Evolutionary conservation across 1,139 yeast species (phyloP).

Genomic region (Kluyveromyces sp.): DNA sequence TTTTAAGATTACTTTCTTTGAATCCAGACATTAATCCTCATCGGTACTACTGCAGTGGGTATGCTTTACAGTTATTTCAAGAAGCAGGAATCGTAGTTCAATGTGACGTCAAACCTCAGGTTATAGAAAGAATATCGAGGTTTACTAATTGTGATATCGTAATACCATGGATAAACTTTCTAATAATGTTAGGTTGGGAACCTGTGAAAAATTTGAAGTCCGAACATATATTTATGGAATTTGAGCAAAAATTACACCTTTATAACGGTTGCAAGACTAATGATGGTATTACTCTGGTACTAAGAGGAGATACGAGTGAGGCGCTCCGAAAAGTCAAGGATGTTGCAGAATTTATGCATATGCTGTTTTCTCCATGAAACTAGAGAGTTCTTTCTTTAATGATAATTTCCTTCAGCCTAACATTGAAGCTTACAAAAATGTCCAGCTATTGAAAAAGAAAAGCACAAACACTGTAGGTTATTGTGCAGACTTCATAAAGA

Average conservation of each 20-base stretch:
- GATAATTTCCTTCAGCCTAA: slow-evolving; percentile 61
- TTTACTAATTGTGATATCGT: slow-evolving; percentile 79
- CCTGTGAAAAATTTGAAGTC: slow-evolving; percentile 65
- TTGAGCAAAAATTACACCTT: slow-evolving; percentile 64
- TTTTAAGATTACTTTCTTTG: slow-evolving; percentile 66
- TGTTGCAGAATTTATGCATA: slow-evolving; percentile 73
- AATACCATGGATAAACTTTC: slow-evolving; percentile 60
- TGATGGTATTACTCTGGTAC: slow-evolving; percentile 72
- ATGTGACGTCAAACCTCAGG: slow-evolving; percentile 72
- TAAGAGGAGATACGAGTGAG: slow-evolving; percentile 68
- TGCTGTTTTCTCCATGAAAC: slow-evolving; percentile 64
- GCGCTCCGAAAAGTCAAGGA: slow-evolving; percentile 61
- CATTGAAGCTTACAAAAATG: slow-evolving; percentile 25
- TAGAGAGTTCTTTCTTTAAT: slow-evolving; percentile 74
- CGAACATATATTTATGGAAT: slow-evolving; percentile 50
- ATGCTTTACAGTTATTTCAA: slow-evolving; percentile 65
- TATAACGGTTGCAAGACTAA: slow-evolving; percentile 67
- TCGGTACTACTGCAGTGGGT: slow-evolving; percentile 77
- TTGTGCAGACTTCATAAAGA: slow-evolving; percentile 43
- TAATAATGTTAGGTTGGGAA: slow-evolving; percentile 56
- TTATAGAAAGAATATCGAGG: slow-evolving; percentile 70
- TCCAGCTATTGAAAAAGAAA: slow-evolving; percentile 11
- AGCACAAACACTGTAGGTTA: slow-evolving; percentile 23
- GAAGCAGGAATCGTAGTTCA: slow-evolving; percentile 75
- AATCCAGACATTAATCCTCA: slow-evolving; percentile 77